Base-by-base conservation (phyloP, 805 yeast genomes). In the Nakazawaea anatomiae region DNA sequence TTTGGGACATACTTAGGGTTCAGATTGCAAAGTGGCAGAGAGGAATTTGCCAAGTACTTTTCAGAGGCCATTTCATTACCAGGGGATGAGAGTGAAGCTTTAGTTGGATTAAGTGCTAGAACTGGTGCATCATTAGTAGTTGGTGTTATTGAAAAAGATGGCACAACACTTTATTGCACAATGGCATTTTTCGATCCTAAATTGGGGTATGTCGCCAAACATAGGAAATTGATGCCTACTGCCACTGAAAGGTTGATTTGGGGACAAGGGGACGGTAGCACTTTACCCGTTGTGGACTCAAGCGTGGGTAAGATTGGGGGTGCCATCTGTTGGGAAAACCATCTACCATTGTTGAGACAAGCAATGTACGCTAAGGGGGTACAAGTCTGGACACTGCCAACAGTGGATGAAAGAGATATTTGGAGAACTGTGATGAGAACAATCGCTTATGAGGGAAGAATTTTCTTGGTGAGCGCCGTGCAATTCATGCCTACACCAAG, bases 231-330 rank as follows among this genome's bases (percentile, higher is more conserved):
- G 52, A 58, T 68, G 60, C 78, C 78, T 39, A 73, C 78, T 5
- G 77, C 73, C 12, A 60, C 69, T 28, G 79, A 74, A 58, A 64
- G 76, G 39, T 59, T 73, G 42, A 60, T 73, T 10, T 74, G 77
- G 77, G 76, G 75, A 1, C 68, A 67, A 46, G 78, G 78, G 38
- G 77, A 73, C 50, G 79, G 79, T 4, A 70, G 75, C 4, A 72
- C 76, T 2, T 55, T 74, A 44, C 66, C 69, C 4, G 70, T 68
- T 9, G 66, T 69, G 32, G 67, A 72, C 18, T 57, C 67, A 25
- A 52, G 59, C 2, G 68, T 60, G 5, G 74, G 74, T 25, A 62
- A 61, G 45, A 52, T 73, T n/a, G 77, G 77, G 14, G 77, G 75
- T 27, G 76, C 69, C 34, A 72, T 73, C 45, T 74, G 78, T 58